Percentiles rank a stretch among this genome's conserved stretches.
Evolutionary conservation across 2,329 filamentous ascomycete species (phyloP).

Genomic region (Talaromyces sp.): DNA sequence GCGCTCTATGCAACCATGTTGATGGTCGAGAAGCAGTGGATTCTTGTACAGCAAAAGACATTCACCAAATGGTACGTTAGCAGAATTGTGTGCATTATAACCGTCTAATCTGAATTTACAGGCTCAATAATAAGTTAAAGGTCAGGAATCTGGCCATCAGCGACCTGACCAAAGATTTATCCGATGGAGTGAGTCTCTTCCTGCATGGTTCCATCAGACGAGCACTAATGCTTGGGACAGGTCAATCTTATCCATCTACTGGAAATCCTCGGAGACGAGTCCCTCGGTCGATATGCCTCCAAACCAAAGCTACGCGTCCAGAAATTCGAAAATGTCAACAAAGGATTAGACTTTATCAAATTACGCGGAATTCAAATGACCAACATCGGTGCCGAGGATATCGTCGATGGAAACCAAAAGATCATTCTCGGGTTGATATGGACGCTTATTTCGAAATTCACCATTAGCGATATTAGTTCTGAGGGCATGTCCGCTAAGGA

Average conservation of each 20-base stretch:
- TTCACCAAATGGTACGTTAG: slow-evolving; percentile 88
- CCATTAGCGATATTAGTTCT: slow-evolving; percentile 97
- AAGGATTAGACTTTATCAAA: slow-evolving; percentile 90
- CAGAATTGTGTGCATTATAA: not conserved
- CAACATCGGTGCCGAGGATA: slow-evolving; percentile 96
- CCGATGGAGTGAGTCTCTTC: slow-evolving; percentile 74
- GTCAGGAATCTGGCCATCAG: slow-evolving; percentile 74
- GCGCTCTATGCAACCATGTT: slow-evolving; percentile 39
- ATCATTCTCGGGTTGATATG: slow-evolving; percentile 97
- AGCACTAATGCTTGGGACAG: slow-evolving; percentile 46
- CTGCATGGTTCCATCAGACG: not conserved
- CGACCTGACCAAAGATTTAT: slow-evolving; percentile 84
- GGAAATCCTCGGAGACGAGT: slow-evolving; percentile 92
- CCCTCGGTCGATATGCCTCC: slow-evolving; percentile 92
- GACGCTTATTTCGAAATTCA: slow-evolving; percentile 97
- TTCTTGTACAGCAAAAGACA: slow-evolving; percentile 92
- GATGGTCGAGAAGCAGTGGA: slow-evolving; percentile 61
- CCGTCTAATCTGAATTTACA: slow-evolving; percentile 36
- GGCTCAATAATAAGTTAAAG: slow-evolving; percentile 95
- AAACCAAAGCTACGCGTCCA: slow-evolving; percentile 96
- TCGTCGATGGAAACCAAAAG: slow-evolving; percentile 96
- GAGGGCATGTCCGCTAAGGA: slow-evolving; percentile 98
- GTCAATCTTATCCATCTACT: slow-evolving; percentile 94
- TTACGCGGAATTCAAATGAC: slow-evolving; percentile 91
- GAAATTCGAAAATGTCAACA: slow-evolving; percentile 96